Evolutionary conservation across 2,329 filamentous ascomycete genomes (phyloP).

Genomic region (Arthrobotrys musiformis): DNA sequence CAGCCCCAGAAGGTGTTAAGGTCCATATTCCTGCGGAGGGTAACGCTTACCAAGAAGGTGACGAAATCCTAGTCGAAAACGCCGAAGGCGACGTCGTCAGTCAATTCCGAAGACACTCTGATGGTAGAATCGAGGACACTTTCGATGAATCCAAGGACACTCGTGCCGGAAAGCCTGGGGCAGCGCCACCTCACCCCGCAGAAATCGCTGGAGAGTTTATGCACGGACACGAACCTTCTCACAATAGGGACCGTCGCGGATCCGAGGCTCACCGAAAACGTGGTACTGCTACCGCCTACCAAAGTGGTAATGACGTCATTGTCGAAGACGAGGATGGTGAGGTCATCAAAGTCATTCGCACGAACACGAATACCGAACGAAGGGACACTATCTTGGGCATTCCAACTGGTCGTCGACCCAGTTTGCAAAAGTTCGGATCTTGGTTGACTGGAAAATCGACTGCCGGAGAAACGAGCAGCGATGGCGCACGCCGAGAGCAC

Average conservation of each 20-base stretch:
- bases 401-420: conserved; percentile 34
- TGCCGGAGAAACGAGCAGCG: conserved; percentile 54
- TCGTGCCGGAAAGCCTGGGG: conserved; percentile 29
- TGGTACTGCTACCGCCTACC: conserved; percentile 79
- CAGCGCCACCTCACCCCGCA: conserved; percentile 24
- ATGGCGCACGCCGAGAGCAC: conserved; percentile 57
- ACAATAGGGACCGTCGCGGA: conserved; percentile 54
- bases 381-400: conserved; percentile 43
- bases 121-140: conserved; percentile 47
- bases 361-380: conserved; percentile 58
- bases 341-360: conserved; percentile 72
- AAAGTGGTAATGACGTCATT: conserved; percentile 89
- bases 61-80: conserved; percentile 58
- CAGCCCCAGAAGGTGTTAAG: conserved; percentile 53
- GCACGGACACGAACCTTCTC: conserved; percentile 15
- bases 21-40: conserved; percentile 40
- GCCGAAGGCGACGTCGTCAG: conserved; percentile 58
- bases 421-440: conserved; percentile 52
- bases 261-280: conserved; percentile 65
- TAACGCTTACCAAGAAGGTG: conserved; percentile 58
- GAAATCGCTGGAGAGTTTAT: conserved; percentile 28
- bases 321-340: conserved; percentile 88
- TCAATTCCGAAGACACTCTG: conserved; percentile 54
- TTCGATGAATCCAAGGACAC: conserved; percentile 54
- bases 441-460: conserved; percentile 55